These are phyloP conservation scores for Calocybe cyanea DNA, from an alignment of 768 basidiomycete genomes.

Conservation along the genomic window DNA sequence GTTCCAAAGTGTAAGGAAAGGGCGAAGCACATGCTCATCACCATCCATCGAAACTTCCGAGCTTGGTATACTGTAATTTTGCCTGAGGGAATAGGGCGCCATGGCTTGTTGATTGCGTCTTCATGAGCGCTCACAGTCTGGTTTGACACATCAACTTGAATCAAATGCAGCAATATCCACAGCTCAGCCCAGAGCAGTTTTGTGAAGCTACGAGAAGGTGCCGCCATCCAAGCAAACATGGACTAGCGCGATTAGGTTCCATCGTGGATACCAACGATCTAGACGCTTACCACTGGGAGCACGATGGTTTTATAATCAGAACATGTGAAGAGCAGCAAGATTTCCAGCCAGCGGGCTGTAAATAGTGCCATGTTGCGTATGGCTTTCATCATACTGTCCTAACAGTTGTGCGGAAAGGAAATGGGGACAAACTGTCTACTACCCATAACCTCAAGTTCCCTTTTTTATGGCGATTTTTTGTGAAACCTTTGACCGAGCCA, in stretches of 20 bases:
- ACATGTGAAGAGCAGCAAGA: constrained; percentile 24
- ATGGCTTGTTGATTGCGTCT: constrained; percentile 37
- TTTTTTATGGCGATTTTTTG: too few relatives aligned
- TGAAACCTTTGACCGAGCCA: too few relatives aligned
- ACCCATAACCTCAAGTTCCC: too few relatives aligned
- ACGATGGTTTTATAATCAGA: constrained; percentile 32
- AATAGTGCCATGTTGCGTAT: too few relatives aligned
- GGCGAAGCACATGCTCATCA: constrained; percentile 23
- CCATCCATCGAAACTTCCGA: constrained; percentile 26
- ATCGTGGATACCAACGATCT: too few relatives aligned
- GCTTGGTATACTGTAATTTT: constrained; percentile 22
- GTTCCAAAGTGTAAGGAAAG: constrained; percentile 19
- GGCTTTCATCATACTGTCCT: too few relatives aligned
- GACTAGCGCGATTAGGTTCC: too few relatives aligned
- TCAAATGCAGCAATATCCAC: constrained; percentile 44
- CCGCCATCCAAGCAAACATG: constrained; percentile 27
- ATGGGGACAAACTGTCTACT: too few relatives aligned
- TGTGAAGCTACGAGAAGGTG: constrained; percentile 21
- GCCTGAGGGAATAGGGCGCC: constrained; percentile 37
- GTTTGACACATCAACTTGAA: constrained; percentile 34
- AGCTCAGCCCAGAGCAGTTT: constrained; percentile 24
- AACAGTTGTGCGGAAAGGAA: too few relatives aligned
- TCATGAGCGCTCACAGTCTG: constrained; percentile 34
- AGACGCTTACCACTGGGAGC: constrained; percentile 27
- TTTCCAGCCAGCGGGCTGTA: background rate